Evolutionary conservation across 805 yeast species (phyloP).

Genomic region (Saccharomycopsis babjevae): DNA sequence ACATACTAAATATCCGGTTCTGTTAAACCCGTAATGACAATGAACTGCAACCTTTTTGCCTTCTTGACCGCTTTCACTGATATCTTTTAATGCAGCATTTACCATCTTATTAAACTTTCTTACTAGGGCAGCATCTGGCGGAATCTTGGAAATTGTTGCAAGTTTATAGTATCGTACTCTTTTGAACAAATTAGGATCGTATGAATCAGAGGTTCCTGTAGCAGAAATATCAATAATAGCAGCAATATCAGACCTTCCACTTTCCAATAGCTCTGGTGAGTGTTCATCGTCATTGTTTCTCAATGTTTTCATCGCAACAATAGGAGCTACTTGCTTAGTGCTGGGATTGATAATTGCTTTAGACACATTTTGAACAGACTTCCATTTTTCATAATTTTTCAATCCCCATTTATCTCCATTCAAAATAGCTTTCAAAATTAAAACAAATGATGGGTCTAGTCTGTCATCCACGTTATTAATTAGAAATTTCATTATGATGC

Average conservation of each 20-base stretch:
- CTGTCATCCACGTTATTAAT: conserved; percentile 39
- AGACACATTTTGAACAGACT: conserved; percentile 42
- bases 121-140: conserved; percentile 54
- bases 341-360: conserved; percentile 28
- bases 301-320: conserved; percentile 67
- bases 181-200: conserved; percentile 47
- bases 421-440: conserved; percentile 49
- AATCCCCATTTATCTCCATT: conserved; percentile 72
- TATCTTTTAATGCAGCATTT: conserved; percentile 32
- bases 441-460: conserved; percentile 62
- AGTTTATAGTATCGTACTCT: conserved; percentile 54
- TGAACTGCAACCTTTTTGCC: conserved; percentile 45
- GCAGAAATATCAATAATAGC: conserved; percentile 64
- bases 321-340: conserved; percentile 31
- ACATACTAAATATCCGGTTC: conserved; percentile 67
- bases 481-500: conserved; percentile 48
- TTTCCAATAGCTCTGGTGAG: conserved; percentile 48
- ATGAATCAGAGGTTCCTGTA: conserved; percentile 46
- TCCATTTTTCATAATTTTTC: conserved; percentile 69
- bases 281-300: conserved; percentile 53
- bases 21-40: conserved; percentile 74
- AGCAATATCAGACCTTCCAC: conserved; percentile 37
- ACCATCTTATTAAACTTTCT: conserved; percentile 44
- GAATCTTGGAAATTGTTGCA: conserved; percentile 70
- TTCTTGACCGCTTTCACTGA: conserved; percentile 12